phyloP scores from a whole-genome alignment of 2,329 filamentous ascomycete genomes.

The Chaetomiaceae sp. region DNA sequence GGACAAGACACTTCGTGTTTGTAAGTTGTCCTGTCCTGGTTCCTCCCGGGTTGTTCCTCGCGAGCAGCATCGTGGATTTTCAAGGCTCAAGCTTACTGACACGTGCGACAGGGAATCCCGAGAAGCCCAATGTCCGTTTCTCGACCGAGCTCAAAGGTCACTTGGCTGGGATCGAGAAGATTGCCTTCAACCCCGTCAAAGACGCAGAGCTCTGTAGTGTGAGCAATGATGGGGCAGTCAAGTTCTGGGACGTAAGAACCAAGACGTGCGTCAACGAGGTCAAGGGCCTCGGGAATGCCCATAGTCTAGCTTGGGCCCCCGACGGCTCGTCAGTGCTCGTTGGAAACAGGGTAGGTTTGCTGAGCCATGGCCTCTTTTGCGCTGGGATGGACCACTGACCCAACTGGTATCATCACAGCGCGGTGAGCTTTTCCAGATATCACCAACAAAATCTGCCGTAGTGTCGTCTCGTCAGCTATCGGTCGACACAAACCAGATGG shows the following conservation, averaged over 20 bases:
- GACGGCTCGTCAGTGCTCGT: constrained; percentile 66
- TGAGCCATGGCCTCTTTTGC: neutral
- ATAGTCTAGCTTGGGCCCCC: constrained; percentile 69
- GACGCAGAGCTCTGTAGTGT: constrained; percentile 74
- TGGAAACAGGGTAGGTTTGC: constrained; percentile 59
- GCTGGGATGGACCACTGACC: neutral
- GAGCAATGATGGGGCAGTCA: constrained; percentile 67
- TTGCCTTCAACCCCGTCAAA: constrained; percentile 72
- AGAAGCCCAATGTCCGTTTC: constrained; percentile 66
- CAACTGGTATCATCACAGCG: constrained; percentile 38
- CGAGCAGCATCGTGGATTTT: no score
- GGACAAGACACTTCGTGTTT: constrained; percentile 68
- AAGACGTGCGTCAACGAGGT: constrained; percentile 67
- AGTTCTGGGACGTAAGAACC: constrained; percentile 75
- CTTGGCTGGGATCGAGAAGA: constrained; percentile 61
- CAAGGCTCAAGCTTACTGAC: constrained; percentile 1
- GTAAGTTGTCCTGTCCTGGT: constrained; percentile 40
- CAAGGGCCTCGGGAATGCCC: constrained; percentile 60
- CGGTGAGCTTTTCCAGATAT: constrained; percentile 58
- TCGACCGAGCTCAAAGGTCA: constrained; percentile 72
- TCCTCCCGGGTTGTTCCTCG: neutral
- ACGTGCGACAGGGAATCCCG: constrained; percentile 60
- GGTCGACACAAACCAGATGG: constrained; percentile 65
- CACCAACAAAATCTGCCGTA: constrained; percentile 52
- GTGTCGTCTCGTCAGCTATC: constrained; percentile 56